These are phyloP conservation scores for Euphorbia celastroides DNA, from an alignment of 441 rosid genomes.

Conservation along the genomic window DNA sequence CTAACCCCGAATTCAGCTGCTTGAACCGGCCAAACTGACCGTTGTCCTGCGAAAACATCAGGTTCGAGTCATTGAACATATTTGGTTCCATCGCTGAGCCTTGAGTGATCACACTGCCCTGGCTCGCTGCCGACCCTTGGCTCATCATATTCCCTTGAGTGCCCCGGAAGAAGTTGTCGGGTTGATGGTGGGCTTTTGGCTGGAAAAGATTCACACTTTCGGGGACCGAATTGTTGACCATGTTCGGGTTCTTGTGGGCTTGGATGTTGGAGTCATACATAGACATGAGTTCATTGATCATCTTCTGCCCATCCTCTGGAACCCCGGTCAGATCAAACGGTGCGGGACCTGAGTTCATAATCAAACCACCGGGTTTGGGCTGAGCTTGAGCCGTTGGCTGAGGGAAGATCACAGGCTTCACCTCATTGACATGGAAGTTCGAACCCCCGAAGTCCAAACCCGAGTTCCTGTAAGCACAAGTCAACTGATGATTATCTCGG, in stretches of 20 bases:
- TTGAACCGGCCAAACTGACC: conserved; percentile 20
- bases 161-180: conserved; percentile 37
- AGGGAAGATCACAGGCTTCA: conserved; percentile 51
- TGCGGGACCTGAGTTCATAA: conserved; percentile 27
- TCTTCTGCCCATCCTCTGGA: conserved; percentile 84
- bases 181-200: conserved; percentile 44
- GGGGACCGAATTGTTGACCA: conserved; percentile 23
- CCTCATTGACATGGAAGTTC: conserved; percentile 50
- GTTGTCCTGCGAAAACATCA: conserved; percentile 35
- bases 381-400: conserved; percentile 40
- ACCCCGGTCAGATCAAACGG: conserved; percentile 58
- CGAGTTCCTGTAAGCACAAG: conserved; percentile 43
- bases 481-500: conserved; percentile 81
- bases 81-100: conserved; percentile 45
- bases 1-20: conserved; percentile 39
- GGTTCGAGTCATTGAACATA: conserved; percentile 43
- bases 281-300: conserved; percentile 73
- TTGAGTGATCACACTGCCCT: conserved; percentile 16
- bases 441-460: conserved; percentile 42
- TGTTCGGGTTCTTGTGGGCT: conserved; percentile 32
- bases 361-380: conserved; percentile 21
- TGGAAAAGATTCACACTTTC: conserved; percentile 37
- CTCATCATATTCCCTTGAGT: no score
- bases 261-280: conserved; percentile 52
- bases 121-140: background rate